Conservation (phyloP, 2,329 filamentous ascomycete species). For the Colletotrichum scovillei region DNA sequence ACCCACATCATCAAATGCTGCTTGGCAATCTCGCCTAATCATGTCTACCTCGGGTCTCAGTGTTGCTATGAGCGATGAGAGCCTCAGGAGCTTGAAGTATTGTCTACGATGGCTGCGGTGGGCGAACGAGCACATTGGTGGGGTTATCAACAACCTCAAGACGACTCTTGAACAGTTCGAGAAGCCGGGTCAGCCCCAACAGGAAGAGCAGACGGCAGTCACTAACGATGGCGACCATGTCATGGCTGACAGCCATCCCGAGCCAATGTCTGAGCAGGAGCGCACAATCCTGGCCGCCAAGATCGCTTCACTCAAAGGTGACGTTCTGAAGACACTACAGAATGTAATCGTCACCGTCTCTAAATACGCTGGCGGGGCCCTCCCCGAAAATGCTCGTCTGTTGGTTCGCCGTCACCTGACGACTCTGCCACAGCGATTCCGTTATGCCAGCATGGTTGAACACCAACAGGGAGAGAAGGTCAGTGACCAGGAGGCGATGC, state of each 20-base stretch:
- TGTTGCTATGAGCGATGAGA: conserved; percentile 91
- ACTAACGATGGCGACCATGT: conserved; percentile 39
- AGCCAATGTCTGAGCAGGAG: conserved; percentile 47
- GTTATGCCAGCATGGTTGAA: conserved; percentile 70
- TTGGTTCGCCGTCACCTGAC: conserved; percentile 88
- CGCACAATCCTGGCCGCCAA: conserved; percentile 65
- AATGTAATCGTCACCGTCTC: conserved; percentile 87
- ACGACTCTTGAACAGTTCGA: conserved; percentile 86
- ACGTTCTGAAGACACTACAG: conserved; percentile 83
- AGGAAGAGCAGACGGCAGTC: neutral
- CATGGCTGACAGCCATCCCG: conserved; percentile 37
- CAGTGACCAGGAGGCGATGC: conserved; percentile 49
- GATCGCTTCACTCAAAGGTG: conserved; percentile 75
- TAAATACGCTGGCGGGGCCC: conserved; percentile 88
- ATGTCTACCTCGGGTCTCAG: conserved; percentile 92
- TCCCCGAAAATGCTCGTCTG: conserved; percentile 87
- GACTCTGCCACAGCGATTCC: conserved; percentile 86
- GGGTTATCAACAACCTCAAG: conserved; percentile 79
- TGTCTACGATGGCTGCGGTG: conserved; percentile 84
- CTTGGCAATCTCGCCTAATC: conserved; percentile 86
- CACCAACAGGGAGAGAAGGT: conserved; percentile 44
- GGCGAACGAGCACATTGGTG: conserved; percentile 84
- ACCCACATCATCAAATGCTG: conserved; percentile 40
- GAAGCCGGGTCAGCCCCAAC: conserved; percentile 44
- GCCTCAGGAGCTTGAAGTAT: conserved; percentile 84